A percentile compares a stretch with the other conserved stretches of the same genome.
Conservation (phyloP, 441 rosid species). For the Bruguiera hainesii region DNA sequence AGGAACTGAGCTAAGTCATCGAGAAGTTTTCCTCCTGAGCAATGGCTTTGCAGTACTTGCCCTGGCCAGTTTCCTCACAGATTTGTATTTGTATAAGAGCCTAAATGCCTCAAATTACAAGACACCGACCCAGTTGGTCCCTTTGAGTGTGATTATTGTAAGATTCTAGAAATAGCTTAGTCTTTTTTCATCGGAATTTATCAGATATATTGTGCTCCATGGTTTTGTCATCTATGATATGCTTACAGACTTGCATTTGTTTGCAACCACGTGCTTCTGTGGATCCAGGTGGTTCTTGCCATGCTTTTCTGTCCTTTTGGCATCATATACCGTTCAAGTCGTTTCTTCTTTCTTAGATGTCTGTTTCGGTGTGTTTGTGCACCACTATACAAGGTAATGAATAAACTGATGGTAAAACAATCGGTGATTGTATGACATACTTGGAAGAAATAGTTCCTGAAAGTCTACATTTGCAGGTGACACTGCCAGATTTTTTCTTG, state of each 20-base stretch:
- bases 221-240: background rate
- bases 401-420: background rate
- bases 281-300: conserved; percentile 40
- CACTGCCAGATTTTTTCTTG: conserved; percentile 62
- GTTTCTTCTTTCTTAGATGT: conserved; percentile 49
- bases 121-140: conserved; percentile 52
- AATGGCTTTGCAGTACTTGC: conserved; percentile 57
- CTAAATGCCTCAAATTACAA: conserved; percentile 32
- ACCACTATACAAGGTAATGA: conserved; percentile 57
- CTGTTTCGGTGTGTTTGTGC: conserved; percentile 51
- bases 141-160: conserved; percentile 54
- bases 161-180: conserved; percentile 21
- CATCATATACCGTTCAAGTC: conserved; percentile 50
- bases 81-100: conserved; percentile 52
- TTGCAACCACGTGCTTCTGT: background rate
- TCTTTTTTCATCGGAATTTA: conserved; percentile 2
- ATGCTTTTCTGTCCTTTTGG: conserved; percentile 53
- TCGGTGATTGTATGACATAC: background rate
- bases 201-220: background rate
- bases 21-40: conserved; percentile 62
- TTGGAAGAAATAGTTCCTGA: conserved; percentile 8
- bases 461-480: conserved; percentile 44
- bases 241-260: background rate
- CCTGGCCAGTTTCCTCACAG: conserved; percentile 49
- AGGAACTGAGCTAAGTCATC: conserved; percentile 62